Evolutionary conservation across 1,139 yeast genomes (phyloP).

Genomic region (Sugiyamaella sp.): DNA sequence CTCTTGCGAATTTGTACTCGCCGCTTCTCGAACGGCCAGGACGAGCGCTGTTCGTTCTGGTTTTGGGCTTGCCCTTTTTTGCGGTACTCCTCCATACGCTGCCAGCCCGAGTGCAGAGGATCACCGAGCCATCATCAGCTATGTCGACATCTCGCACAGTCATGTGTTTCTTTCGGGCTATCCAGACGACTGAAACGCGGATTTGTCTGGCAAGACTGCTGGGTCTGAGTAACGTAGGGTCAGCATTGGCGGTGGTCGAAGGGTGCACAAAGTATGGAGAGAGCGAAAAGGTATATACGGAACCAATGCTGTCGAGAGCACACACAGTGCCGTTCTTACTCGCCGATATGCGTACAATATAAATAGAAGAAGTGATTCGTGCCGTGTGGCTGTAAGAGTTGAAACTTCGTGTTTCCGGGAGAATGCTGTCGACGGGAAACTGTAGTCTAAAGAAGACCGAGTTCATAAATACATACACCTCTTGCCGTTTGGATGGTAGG

Average conservation of each 20-base stretch:
- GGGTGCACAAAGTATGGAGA: constrained; percentile 17
- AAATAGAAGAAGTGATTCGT: constrained; percentile 18
- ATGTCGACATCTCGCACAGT: constrained; percentile 62
- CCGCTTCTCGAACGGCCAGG: constrained; percentile 28
- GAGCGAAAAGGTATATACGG: constrained; percentile 38
- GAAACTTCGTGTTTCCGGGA: constrained; percentile 17
- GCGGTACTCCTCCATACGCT: constrained; percentile 52
- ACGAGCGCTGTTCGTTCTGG: constrained; percentile 5
- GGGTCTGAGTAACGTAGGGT: constrained; percentile 14
- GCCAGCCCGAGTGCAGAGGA: constrained; percentile 70
- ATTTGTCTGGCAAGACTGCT: constrained; percentile 26
- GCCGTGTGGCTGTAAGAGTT: constrained; percentile 30
- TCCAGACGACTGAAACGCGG: constrained; percentile 40
- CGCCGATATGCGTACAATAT: constrained; percentile 32
- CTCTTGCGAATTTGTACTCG: constrained; percentile 56
- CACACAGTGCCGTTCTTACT: constrained; percentile 36
- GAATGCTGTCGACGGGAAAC: constrained; percentile 28
- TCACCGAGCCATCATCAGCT: constrained; percentile 67
- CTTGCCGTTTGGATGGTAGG: constrained; percentile 55
- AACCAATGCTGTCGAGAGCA: constrained; percentile 39
- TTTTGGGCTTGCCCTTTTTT: constrained; percentile 23
- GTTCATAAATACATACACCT: constrained; percentile 63
- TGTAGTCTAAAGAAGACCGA: constrained; percentile 58
- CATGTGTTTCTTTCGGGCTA: constrained; percentile 37
- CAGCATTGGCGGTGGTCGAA: not conserved